Conservation (phyloP, 139 green algal genomes). For the Chlorella sorokiniana region DNA sequence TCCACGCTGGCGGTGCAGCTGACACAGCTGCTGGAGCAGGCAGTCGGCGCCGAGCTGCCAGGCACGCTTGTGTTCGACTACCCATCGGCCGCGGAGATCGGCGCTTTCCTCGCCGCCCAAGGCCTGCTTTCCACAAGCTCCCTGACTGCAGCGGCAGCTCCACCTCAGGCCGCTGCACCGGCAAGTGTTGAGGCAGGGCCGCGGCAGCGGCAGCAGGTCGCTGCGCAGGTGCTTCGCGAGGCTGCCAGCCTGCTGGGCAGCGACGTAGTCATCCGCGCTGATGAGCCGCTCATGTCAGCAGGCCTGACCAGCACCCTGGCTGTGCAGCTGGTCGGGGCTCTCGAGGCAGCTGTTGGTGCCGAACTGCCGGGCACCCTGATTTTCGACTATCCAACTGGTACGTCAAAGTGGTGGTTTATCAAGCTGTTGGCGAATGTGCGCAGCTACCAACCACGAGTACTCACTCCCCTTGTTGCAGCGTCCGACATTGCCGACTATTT, state of each 20-base stretch:
- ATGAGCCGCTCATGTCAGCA: slow-evolving; percentile 60
- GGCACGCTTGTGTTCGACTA: slow-evolving; percentile 74
- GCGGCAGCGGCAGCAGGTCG: neutral
- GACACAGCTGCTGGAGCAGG: slow-evolving; percentile 28
- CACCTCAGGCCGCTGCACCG: neutral
- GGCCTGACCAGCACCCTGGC: slow-evolving; percentile 60
- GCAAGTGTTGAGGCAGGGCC: too few species aligned
- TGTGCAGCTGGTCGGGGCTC: slow-evolving; percentile 35
- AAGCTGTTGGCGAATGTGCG: neutral
- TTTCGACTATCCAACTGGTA: slow-evolving; percentile 61
- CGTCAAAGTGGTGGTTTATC: neutral
- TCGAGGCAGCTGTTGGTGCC: slow-evolving; percentile 9
- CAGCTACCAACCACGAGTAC: too few species aligned
- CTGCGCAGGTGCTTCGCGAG: neutral
- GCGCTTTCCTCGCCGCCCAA: slow-evolving; percentile 3
- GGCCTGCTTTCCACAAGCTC: neutral
- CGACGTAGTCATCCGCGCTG: neutral
- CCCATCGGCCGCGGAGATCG: slow-evolving; percentile 34
- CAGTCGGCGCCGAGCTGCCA: slow-evolving; percentile 56
- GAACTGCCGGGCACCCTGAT: slow-evolving; percentile 49
- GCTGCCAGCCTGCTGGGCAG: neutral
- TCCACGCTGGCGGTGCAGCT: slow-evolving; percentile 53
- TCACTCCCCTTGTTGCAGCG: neutral
- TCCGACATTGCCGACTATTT: slow-evolving; percentile 40
- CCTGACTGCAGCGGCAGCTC: neutral